Conservation (phyloP, 2,329 filamentous ascomycete genomes). For the Monosporascus sp. region DNA sequence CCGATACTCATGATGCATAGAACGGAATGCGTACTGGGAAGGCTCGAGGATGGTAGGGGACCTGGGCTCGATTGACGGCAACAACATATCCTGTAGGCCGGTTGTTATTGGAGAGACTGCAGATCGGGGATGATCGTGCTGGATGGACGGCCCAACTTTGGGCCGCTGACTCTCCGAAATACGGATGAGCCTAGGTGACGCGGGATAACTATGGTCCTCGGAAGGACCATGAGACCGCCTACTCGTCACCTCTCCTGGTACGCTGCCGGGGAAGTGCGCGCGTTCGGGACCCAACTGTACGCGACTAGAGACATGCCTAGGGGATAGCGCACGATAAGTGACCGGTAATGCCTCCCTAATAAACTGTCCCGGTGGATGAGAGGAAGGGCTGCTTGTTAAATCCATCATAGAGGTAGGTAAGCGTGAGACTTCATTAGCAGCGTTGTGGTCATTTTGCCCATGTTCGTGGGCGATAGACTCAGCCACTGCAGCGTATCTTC, state of each 20-base stretch:
- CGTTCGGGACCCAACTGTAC: conserved; percentile 8
- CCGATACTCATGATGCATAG: conserved; percentile 13
- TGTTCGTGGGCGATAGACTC: conserved; percentile 22
- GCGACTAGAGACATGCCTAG: conserved; percentile 8
- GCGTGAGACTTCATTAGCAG: conserved; percentile 10
- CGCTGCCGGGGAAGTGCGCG: conserved; percentile 1
- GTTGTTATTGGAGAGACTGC: conserved; percentile 21
- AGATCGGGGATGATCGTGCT: conserved; percentile 9
- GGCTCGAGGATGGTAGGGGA: conserved; percentile 16
- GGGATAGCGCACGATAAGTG: conserved; percentile 5
- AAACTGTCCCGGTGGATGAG: conserved; percentile 5
- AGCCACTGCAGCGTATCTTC: conserved; percentile 29
- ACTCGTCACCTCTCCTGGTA: conserved; percentile 4
- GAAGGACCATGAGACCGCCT: conserved; percentile 4
- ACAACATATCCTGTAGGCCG: conserved; percentile 25
- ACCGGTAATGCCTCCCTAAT: conserved; percentile 12
- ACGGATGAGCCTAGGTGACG: conserved; percentile 16
- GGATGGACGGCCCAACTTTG: conserved; percentile 26
- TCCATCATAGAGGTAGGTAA: conserved; percentile 11
- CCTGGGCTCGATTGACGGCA: conserved; percentile 27
- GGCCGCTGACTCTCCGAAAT: conserved; percentile 18
- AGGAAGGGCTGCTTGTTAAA: conserved; percentile 14
- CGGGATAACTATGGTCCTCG: conserved; percentile 6
- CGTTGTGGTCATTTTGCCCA: conserved; percentile 8
- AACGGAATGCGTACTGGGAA: conserved; percentile 9